Percentiles rank a stretch among this genome's conserved stretches.
phyloP scores from a whole-genome alignment of 306 rosid genomes.

The Senna tora region DNA sequence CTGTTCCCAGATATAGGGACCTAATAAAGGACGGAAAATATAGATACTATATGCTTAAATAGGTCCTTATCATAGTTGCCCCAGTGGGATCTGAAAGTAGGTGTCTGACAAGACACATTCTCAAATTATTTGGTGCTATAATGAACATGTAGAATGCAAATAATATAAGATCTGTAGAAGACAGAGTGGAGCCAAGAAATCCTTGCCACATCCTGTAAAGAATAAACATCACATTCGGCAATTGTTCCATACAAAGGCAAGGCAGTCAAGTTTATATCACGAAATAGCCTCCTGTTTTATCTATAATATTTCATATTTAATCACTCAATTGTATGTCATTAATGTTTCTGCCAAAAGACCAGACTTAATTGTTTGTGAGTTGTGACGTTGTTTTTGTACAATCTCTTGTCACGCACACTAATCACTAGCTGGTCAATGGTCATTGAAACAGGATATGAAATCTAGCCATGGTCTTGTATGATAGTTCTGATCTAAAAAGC shows the following conservation, averaged over 20 bases:
- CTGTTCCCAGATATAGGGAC: conserved; percentile 37
- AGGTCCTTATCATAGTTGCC: conserved; percentile 84
- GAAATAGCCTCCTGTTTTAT: conserved; percentile 8
- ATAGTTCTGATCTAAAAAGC: neutral
- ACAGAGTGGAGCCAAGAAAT: conserved; percentile 90
- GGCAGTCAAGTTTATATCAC: conserved; percentile 9
- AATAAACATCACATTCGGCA: conserved; percentile 18
- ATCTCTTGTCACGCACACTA: neutral
- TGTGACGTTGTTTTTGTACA: neutral
- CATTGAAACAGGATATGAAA: conserved; percentile 1
- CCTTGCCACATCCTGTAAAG: conserved; percentile 96
- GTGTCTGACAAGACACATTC: conserved; percentile 85
- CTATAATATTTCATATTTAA: neutral
- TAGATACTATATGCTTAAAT: conserved; percentile 58
- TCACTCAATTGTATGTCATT: neutral
- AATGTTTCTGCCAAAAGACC: conserved; percentile 7
- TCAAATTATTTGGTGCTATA: conserved; percentile 84
- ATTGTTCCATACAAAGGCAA: conserved; percentile 12
- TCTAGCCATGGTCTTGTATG: neutral
- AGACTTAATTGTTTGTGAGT: neutral
- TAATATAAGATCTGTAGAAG: conserved; percentile 72
- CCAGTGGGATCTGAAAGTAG: conserved; percentile 93
- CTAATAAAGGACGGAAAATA: conserved; percentile 13
- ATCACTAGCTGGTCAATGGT: neutral
- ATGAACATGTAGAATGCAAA: conserved; percentile 92